phyloP scores from a whole-genome alignment of 257 asterid genomes.

The Nicotiana attenuata region DNA sequence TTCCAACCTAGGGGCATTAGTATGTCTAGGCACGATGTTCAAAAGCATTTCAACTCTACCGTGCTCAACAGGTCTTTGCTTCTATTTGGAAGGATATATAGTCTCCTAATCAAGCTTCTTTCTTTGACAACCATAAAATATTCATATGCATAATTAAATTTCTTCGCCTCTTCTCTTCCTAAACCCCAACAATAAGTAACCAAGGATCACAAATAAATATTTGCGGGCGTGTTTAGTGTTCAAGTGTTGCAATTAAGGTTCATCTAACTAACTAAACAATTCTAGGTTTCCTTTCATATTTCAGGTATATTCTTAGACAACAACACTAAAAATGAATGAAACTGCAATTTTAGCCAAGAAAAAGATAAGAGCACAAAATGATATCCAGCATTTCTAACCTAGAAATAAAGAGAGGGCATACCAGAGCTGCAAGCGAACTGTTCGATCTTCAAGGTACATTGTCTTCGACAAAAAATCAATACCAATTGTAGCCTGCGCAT shows the following conservation, averaged over 20 bases:
- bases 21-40: too few species aligned
- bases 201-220: neutral
- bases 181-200: neutral
- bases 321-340: neutral
- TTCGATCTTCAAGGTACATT: constrained; percentile 67
- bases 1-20: too few species aligned
- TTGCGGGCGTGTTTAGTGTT: neutral
- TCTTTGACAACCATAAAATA: neutral
- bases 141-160: neutral
- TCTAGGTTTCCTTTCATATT: neutral
- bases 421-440: constrained; percentile 42
- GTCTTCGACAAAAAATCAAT: constrained; percentile 59
- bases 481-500: constrained; percentile 50
- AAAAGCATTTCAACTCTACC: neutral
- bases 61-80: neutral
- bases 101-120: neutral
- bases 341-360: neutral
- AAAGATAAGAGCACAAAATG: neutral
- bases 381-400: neutral
- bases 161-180: neutral
- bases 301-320: neutral
- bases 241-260: neutral
- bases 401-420: neutral
- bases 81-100: neutral
- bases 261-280: neutral